A percentile compares a stretch with the other conserved stretches of the same genome.
phyloP scores from a whole-genome alignment of 2,329 filamentous ascomycete genomes.

The Clonostachys solani region DNA sequence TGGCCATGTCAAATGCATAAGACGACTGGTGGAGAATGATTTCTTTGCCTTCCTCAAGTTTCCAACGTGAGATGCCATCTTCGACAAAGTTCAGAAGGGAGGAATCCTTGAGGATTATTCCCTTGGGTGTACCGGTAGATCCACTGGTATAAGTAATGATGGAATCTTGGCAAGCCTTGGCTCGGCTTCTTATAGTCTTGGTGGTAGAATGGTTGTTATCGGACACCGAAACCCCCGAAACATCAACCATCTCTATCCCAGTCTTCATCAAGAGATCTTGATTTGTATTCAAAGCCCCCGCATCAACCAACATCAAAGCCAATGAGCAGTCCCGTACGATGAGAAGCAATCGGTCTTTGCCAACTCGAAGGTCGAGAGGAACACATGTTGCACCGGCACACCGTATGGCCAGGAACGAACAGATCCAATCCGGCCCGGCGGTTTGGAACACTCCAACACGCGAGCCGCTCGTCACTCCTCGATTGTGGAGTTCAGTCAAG shows the following conservation, averaged over 20 bases:
- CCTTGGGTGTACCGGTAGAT: slow-evolving; percentile 30
- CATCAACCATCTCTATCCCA: slow-evolving; percentile 4
- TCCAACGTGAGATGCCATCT: slow-evolving; percentile 5
- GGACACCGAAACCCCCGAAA: slow-evolving; percentile 3
- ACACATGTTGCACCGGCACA: slow-evolving; percentile 27
- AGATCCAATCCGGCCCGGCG: slow-evolving; percentile 24
- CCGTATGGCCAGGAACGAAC: slow-evolving; percentile 32
- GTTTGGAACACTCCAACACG: slow-evolving; percentile 33
- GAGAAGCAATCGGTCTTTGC: slow-evolving; percentile 18
- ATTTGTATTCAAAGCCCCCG: slow-evolving; percentile 4
- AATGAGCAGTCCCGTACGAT: slow-evolving; percentile 21
- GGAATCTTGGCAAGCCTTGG: not conserved
- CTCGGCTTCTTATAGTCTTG: too few species aligned
- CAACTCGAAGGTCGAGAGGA: slow-evolving; percentile 29
- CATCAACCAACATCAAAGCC: slow-evolving; percentile 2
- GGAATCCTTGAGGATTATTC: slow-evolving; percentile 22
- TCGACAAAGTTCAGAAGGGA: slow-evolving; percentile 19
- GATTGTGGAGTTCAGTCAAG: slow-evolving; percentile 7
- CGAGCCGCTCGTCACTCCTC: slow-evolving; percentile 2
- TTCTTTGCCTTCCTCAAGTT: slow-evolving; percentile 12
- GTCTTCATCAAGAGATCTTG: not conserved
- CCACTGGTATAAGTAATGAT: slow-evolving; percentile 23
- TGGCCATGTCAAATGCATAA: slow-evolving; percentile 29
- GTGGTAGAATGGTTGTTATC: too few species aligned
- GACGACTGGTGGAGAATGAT: slow-evolving; percentile 27